Evolutionary conservation across 2,329 filamentous ascomycete genomes (phyloP).

Genomic region (Cadophora luteo-olivacea): DNA sequence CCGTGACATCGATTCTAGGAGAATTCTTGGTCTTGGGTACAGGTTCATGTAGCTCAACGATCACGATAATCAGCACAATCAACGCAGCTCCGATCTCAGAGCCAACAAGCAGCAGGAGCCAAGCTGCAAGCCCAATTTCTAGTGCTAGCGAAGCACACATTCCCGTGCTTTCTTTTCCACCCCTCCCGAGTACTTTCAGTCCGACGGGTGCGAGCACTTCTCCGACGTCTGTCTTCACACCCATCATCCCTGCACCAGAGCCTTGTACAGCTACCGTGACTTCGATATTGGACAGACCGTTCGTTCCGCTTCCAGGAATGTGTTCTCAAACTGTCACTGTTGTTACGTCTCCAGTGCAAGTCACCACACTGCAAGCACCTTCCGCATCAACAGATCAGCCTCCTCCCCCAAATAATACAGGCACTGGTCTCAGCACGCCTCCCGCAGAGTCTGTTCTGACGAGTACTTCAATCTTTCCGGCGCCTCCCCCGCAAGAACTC

Average conservation of each 20-base stretch:
- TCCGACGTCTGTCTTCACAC: neutral
- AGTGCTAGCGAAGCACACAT: neutral
- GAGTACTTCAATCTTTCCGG: neutral
- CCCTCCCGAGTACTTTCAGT: neutral
- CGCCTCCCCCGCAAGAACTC: neutral
- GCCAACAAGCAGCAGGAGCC: neutral
- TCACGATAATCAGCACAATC: slow-evolving; percentile 5
- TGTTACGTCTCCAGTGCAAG: slow-evolving; percentile 1
- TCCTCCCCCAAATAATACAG: neutral
- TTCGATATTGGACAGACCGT: slow-evolving; percentile 17
- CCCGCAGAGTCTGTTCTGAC: neutral
- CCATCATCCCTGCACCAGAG: neutral
- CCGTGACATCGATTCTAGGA: slow-evolving; percentile 1
- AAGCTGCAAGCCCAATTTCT: neutral
- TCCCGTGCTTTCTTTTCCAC: neutral
- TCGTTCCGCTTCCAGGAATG: slow-evolving; percentile 6
- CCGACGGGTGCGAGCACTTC: neutral
- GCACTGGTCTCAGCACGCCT: neutral
- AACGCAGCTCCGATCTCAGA: neutral
- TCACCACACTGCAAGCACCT: neutral
- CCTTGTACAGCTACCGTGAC: slow-evolving; percentile 26
- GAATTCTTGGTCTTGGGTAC: slow-evolving; percentile 4
- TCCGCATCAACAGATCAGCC: neutral
- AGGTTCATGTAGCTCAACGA: neutral
- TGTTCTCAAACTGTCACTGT: slow-evolving; percentile 23